phyloP scores from a whole-genome alignment of 2,329 filamentous ascomycete genomes.

The Pseudopithomyces chartarum region DNA sequence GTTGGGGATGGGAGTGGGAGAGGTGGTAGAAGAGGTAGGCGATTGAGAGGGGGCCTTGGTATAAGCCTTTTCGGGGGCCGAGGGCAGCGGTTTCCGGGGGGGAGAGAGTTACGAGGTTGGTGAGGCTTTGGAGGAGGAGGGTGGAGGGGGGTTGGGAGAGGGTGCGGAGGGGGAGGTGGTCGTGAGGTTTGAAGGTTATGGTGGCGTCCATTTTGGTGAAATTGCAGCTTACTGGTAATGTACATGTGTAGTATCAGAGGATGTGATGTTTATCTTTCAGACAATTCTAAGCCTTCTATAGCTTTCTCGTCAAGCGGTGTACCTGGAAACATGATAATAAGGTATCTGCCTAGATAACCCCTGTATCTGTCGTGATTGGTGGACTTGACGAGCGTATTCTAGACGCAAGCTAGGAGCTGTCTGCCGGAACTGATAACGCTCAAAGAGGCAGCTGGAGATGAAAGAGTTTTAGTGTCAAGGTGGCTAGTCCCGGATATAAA shows the following conservation, averaged over 20 bases:
- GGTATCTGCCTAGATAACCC: too few species aligned
- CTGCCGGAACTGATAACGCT: too few species aligned
- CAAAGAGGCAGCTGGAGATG: too few species aligned
- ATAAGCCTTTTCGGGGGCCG: conserved; percentile 53
- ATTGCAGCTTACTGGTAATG: neutral
- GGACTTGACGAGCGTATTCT: too few species aligned
- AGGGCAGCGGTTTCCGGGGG: conserved; percentile 50
- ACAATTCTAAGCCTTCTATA: too few species aligned
- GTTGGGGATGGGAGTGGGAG: conserved; percentile 54
- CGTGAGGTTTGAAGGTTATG: neutral
- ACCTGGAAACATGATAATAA: too few species aligned
- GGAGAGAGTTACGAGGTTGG: conserved; percentile 53
- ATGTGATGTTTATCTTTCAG: too few species aligned
- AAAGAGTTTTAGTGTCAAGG: too few species aligned
- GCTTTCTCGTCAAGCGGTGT: too few species aligned
- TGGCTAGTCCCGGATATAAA: too few species aligned
- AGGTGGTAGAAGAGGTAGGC: conserved; percentile 57
- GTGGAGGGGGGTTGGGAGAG: conserved; percentile 46
- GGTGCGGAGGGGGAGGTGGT: neutral
- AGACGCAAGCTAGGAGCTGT: too few species aligned
- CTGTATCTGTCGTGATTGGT: too few species aligned
- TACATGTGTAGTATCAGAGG: neutral
- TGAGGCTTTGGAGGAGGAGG: conserved; percentile 55
- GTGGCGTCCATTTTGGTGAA: neutral
- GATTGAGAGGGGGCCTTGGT: conserved; percentile 55